Conservation (phyloP, 2,329 filamentous ascomycete genomes). For the Cercospora sp. region DNA sequence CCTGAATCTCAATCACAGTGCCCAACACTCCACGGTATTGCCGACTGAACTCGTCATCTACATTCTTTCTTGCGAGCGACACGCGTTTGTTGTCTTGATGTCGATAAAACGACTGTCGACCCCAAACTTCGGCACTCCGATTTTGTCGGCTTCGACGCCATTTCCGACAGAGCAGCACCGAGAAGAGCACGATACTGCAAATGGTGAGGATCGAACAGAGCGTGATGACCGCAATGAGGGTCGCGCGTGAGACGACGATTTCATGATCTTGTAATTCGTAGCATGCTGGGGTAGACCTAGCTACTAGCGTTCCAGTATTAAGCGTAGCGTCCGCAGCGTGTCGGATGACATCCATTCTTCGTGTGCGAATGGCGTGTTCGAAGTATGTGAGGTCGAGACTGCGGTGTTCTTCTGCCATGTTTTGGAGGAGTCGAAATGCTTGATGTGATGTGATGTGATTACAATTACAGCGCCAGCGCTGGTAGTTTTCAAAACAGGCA, state of each 20-base stretch:
- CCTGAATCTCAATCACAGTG: conserved; percentile 32
- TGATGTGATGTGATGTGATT: background rate
- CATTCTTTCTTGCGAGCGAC: conserved; percentile 29
- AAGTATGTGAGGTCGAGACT: conserved; percentile 11
- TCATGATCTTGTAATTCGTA: conserved; percentile 18
- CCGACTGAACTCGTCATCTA: conserved; percentile 30
- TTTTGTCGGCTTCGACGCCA: conserved; percentile 20
- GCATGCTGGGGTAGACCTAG: conserved; percentile 9
- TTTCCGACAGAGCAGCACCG: conserved; percentile 26
- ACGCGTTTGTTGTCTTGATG: conserved; percentile 24
- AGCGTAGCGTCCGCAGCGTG: background rate
- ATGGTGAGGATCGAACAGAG: conserved; percentile 27
- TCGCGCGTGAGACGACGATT: conserved; percentile 31
- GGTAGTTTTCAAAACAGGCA: too few species aligned
- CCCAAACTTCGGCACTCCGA: conserved; percentile 27
- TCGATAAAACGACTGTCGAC: conserved; percentile 25
- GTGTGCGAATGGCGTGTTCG: conserved; percentile 12
- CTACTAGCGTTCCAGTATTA: background rate
- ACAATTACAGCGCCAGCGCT: conserved; percentile 9
- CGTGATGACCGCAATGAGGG: conserved; percentile 30
- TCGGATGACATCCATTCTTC: conserved; percentile 7
- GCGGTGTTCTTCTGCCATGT: background rate
- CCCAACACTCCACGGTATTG: conserved; percentile 30
- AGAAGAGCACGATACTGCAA: conserved; percentile 23
- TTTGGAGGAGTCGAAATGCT: background rate